A percentile compares a stretch with the other conserved stretches of the same genome.
These are phyloP conservation scores for Acanthamoeba lenticulata DNA, from an alignment of 208 protist species.

Conservation along the genomic window DNA sequence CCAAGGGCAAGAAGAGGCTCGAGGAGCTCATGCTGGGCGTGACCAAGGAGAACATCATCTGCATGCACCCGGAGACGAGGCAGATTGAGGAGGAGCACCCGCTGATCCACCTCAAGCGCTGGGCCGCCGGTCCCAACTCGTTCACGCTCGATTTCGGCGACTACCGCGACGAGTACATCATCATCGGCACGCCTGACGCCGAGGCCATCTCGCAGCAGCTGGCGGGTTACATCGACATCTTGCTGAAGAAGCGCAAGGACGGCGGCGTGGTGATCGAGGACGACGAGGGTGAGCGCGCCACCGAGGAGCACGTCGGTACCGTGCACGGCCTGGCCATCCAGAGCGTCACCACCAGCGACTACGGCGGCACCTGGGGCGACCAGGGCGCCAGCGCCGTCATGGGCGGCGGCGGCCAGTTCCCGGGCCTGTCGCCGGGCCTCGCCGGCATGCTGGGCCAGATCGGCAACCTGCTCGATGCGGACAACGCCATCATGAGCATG, in stretches of 20 bases:
- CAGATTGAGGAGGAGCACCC: conserved; percentile 78
- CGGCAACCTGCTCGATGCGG: conserved; percentile 42
- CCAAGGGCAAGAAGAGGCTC: conserved; percentile 67
- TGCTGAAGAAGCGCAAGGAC: conserved; percentile 80
- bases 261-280: conserved; percentile 76
- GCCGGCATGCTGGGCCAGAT: conserved; percentile 73
- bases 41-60: conserved; percentile 67
- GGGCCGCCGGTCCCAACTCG: conserved; percentile 80
- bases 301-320: conserved; percentile 75
- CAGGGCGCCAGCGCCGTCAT: conserved; percentile 52
- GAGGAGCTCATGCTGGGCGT: conserved; percentile 61
- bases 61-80: conserved; percentile 63
- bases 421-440: conserved; percentile 60
- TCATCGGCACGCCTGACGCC: conserved; percentile 78
- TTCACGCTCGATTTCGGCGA: conserved; percentile 91
- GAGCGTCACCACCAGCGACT: conserved; percentile 43
- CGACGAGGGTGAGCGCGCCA: conserved; percentile 75
- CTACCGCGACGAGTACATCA: conserved; percentile 82
- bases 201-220: conserved; percentile 84
- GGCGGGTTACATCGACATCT: conserved; percentile 86
- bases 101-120: conserved; percentile 85
- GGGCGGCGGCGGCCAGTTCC: conserved; percentile 58
- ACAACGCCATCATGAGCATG: conserved; percentile 69
- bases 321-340: conserved; percentile 69
- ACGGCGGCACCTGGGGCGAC: conserved; percentile 42